Conservation (phyloP, 345 rosid species). For the Eucalyptus marginata region DNA sequence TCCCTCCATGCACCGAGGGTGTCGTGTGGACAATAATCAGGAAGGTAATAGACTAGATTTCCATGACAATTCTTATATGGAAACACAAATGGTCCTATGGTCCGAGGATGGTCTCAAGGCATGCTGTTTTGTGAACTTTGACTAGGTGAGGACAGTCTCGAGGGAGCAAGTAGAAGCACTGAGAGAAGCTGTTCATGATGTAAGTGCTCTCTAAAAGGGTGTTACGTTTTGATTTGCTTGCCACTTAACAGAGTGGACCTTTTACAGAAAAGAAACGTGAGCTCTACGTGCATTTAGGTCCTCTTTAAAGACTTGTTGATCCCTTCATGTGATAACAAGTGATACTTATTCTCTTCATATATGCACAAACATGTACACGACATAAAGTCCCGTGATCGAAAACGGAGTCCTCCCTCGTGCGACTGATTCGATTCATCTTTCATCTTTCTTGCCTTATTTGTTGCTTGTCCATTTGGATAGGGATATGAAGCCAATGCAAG, state of each 20-base stretch:
- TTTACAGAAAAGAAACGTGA: not conserved
- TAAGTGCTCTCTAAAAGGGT: not conserved
- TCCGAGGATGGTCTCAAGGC: not conserved
- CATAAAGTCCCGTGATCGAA: not conserved
- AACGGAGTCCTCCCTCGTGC: not conserved
- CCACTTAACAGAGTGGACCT: not conserved
- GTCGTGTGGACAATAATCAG: slow-evolving; percentile 57
- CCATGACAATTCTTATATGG: not conserved
- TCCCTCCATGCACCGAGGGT: slow-evolving; percentile 71
- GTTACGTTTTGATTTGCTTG: not conserved
- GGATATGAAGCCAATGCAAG: slow-evolving; percentile 58
- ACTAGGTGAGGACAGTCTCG: slow-evolving; percentile 38
- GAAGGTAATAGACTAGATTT: slow-evolving; percentile 11
- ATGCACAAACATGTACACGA: not conserved
- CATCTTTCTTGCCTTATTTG: not conserved
- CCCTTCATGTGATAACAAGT: no score
- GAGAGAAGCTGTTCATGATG: slow-evolving; percentile 39
- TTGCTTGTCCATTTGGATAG: slow-evolving; percentile 5
- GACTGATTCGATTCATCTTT: not conserved
- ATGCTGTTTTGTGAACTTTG: not conserved
- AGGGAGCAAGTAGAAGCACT: slow-evolving; percentile 41
- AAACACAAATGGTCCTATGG: not conserved
- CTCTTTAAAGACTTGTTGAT: no score
- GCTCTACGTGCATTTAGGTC: not conserved
- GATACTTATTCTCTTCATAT: not conserved